Percentiles rank a stretch among this genome's conserved stretches.
Evolutionary conservation across 108 stramenopile genomes (phyloP).

Genomic region (Cyclotella sp.): DNA sequence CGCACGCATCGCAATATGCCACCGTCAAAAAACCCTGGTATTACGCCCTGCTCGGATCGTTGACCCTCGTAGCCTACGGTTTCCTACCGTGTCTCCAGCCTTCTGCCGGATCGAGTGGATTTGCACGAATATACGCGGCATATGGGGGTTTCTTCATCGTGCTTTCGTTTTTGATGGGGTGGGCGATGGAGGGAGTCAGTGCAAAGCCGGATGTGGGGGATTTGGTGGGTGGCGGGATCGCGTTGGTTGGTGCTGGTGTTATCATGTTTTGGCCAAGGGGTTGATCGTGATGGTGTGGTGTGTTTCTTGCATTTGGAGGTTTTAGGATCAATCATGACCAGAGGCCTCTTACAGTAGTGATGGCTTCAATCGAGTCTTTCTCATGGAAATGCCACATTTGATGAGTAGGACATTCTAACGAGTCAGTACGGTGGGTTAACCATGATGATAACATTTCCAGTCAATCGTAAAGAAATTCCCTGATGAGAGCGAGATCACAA

Average conservation of each 20-base stretch:
- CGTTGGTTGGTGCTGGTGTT: slow-evolving; percentile 66
- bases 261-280: slow-evolving; percentile 79
- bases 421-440: no score
- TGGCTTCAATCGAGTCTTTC: neutral
- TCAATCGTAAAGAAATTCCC: no score
- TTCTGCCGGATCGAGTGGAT: slow-evolving; percentile 57
- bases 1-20: slow-evolving; percentile 2
- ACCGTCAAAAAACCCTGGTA: slow-evolving; percentile 68
- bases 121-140: slow-evolving; percentile 83
- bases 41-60: slow-evolving; percentile 71
- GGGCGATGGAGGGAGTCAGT: slow-evolving; percentile 71
- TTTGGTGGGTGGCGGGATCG: slow-evolving; percentile 65
- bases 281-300: slow-evolving; percentile 11
- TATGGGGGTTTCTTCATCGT: slow-evolving; percentile 88
- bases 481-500: neutral
- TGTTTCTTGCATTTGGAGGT: no score
- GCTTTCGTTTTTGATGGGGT: slow-evolving; percentile 75
- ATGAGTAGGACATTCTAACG: no score
- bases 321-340: neutral
- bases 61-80: slow-evolving; percentile 71
- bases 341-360: neutral
- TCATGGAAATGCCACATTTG: neutral
- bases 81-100: slow-evolving; percentile 82
- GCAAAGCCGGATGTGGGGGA: slow-evolving; percentile 76
- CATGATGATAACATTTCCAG: no score